Conservation (phyloP, 139 green algal genomes). For the Raphidocelis subcapitata region DNA sequence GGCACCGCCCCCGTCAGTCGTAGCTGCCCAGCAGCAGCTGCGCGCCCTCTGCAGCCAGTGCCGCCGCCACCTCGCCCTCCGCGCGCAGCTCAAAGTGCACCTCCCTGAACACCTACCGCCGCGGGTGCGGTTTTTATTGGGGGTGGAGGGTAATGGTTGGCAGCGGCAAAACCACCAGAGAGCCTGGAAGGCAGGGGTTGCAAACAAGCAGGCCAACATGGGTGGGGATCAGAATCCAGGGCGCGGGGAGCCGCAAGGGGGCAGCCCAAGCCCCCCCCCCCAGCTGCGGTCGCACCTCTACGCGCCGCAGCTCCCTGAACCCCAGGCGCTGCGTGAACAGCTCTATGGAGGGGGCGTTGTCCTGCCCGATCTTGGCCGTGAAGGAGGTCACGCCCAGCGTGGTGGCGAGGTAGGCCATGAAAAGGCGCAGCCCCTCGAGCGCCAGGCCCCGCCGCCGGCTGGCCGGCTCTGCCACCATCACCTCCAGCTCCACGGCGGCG, state of each 20-base stretch:
- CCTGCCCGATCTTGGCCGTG: constrained; percentile 70
- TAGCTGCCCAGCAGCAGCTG: not conserved
- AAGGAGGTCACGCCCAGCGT: constrained; percentile 45
- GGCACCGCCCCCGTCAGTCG: too few species aligned
- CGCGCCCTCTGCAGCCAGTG: not conserved
- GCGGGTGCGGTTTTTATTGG: too few species aligned
- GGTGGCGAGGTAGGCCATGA: constrained; percentile 70
- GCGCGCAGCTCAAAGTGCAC: constrained; percentile 43
- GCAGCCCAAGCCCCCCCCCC: too few species aligned
- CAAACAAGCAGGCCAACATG: too few species aligned
- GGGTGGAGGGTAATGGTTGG: too few species aligned
- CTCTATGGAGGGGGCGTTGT: constrained; percentile 60
- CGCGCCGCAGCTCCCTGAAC: constrained; percentile 50
- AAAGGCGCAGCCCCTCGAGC: constrained; percentile 61
- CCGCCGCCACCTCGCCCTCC: constrained; percentile 7
- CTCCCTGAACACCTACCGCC: constrained; percentile 69
- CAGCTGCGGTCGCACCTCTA: too few species aligned
- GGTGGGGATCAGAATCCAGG: too few species aligned
- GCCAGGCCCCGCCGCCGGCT: constrained; percentile 62
- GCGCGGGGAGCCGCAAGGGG: too few species aligned
- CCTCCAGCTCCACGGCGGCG: constrained; percentile 45
- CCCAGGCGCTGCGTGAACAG: constrained; percentile 66
- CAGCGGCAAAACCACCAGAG: too few species aligned
- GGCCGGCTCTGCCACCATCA: constrained; percentile 75
- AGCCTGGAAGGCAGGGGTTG: too few species aligned